Base-by-base conservation (phyloP, 345 rosid genomes). In the Pugionium dolabratum region DNA sequence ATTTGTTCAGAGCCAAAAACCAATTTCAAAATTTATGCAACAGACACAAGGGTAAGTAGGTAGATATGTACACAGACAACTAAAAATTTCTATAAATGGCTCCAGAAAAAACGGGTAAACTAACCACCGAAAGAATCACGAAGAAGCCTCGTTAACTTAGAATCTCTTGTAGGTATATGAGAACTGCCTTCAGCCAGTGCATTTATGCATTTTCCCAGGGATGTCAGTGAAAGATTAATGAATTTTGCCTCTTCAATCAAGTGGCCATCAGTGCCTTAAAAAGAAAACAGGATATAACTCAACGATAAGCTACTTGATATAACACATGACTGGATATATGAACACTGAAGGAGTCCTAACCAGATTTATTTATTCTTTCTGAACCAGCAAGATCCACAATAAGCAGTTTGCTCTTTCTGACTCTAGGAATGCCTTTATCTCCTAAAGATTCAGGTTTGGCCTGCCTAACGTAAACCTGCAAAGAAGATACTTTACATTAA, bases 381-480 rank as follows among this genome's bases (percentile, higher is more conserved):
- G 97, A 93, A 62, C 97, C 98, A 10, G 97, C 97, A 75, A 93
- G 98, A 84, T 93, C 98, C 72, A 86, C 94, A 39, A 93, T 83
- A 69, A 93, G 78, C 77, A 93, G 80, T 77, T 93, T 93, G 91
- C 96, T 89, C 83, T 84, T 93, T 83, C 91, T 79, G 66, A 89
- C 80, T 60, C 61, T 49, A 36, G 94, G 94, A 62, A 80, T 54
- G 75, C 62, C 64, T 76, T 76, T 78, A 63, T 74, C 68, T 59
- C 67, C 67, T 47, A 72, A 70, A 40, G 84, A 77, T 46, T 83
- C 76, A 68, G 69, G 51, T 45, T 54, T 73, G 39, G 58, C 39
- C 63, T 74, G 77, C 37, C 87, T 88, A 39, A 86, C 74, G 46
- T 75, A 62, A 69, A 89, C 96, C 97, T 92, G 54, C 45, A 61